Evolutionary conservation across 768 basidiomycete genomes (phyloP), one percentile per base, ranked within the genome.

Genomic region (Pleurotus ostreatus): DNA sequence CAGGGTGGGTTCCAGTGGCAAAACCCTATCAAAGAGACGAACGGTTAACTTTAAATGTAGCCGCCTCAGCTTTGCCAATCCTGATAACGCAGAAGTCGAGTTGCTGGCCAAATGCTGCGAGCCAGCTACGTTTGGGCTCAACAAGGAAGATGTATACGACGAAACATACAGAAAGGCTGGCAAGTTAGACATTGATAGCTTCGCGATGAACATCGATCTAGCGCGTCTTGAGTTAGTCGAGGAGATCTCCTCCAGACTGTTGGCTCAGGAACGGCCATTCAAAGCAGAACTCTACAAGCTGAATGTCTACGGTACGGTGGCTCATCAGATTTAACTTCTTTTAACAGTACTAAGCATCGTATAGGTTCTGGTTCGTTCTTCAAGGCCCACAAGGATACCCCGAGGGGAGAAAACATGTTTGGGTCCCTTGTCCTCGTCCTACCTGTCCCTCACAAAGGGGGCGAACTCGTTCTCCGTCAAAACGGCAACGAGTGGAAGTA

Each of bases 381-480:
- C 70, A 79, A 79, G 59, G 40, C 75, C 0, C 81, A 81, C 59
- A 69, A 74, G 41, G 82, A 81, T 56, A 80, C 80, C 0, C 78
- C 77, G 4, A 73, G 74, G 6, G 61, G 66, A 6, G 66, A 69
- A 6, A 60, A 61, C 23, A 81, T 82, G 74, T 76, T 84, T 38
- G 81, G 77, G 1, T 81, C 81, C 1, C 71, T 85, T 7, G 74
- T 82, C 1, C 59, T 82, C 34, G 70, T 78, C n/a, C 72, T 80
- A 49, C 81, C 81, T 13, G 75, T 75, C 0, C 18, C 60, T 0
- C 75, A 82, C 59, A 66, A 76, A 55, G 80, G 80, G 1, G 81
- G 80, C 2, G 62, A 65, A 15, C 69, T 80, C 13, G 49, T 69
- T 2, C 65, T 84, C 0, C 70, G 69, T 9, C 67, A 72, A 34